Percentiles rank a stretch among this genome's conserved stretches.
phyloP scores from a whole-genome alignment of 2,329 filamentous ascomycete genomes.

The Nannizzia gypsea region DNA sequence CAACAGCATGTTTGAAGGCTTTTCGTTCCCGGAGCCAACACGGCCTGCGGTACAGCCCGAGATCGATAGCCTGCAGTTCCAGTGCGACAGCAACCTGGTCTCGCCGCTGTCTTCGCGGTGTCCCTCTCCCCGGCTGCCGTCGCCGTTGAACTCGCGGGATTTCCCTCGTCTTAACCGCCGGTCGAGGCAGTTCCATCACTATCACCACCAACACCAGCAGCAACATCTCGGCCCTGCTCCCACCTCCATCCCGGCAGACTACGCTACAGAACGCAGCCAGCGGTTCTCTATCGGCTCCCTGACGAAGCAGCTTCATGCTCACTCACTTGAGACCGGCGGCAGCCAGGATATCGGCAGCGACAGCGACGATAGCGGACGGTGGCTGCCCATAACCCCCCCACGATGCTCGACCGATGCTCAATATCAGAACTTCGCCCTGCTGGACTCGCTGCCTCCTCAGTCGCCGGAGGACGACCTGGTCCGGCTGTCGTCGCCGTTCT shows the following conservation, averaged over 20 bases:
- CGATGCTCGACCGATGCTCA: constrained; percentile 13
- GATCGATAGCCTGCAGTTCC: constrained; percentile 24
- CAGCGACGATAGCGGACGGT: constrained; percentile 14
- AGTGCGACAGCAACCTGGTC: constrained; percentile 28
- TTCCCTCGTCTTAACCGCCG: constrained; percentile 4
- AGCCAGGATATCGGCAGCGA: constrained; percentile 5
- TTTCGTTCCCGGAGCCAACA: constrained; percentile 30
- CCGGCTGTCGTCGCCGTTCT: not conserved
- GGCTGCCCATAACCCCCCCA: constrained; percentile 16
- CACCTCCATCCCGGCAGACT: constrained; percentile 34
- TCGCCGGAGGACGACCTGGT: not conserved
- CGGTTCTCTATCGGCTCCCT: constrained; percentile 30
- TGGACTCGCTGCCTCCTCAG: not conserved
- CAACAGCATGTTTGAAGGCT: constrained; percentile 31
- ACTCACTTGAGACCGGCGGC: constrained; percentile 24
- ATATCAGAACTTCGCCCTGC: constrained; percentile 11
- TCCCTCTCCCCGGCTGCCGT: constrained; percentile 27
- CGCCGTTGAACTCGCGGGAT: constrained; percentile 3
- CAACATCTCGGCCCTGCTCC: constrained; percentile 29
- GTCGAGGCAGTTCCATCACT: not conserved
- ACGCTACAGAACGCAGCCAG: constrained; percentile 22
- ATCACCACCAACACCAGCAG: constrained; percentile 21
- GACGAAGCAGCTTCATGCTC: constrained; percentile 31
- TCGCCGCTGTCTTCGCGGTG: constrained; percentile 34
- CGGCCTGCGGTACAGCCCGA: constrained; percentile 23